Percentiles rank a stretch among this genome's conserved stretches.
phyloP scores from a whole-genome alignment of 768 basidiomycete species.

The Postia placenta region DNA sequence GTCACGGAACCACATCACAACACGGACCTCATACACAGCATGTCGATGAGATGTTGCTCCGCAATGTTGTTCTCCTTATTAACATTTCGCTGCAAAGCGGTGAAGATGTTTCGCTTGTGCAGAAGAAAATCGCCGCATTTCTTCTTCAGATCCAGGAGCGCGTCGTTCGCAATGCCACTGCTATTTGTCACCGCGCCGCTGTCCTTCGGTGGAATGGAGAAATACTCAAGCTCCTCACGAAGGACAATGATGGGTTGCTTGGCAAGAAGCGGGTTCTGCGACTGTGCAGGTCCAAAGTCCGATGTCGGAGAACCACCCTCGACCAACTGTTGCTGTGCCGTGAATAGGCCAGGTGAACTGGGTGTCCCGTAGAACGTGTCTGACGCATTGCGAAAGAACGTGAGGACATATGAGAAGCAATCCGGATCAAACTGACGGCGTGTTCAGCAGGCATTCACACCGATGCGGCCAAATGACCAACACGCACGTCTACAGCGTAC shows the following conservation, averaged over 20 bases:
- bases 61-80: constrained; percentile 99
- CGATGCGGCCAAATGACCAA: constrained; percentile 5
- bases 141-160: constrained; percentile 75
- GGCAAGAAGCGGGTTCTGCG: constrained; percentile 86
- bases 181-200: constrained; percentile 61
- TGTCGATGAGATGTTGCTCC: constrained; percentile 98
- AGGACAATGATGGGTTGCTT: constrained; percentile 99
- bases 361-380: constrained; percentile 89
- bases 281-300: constrained; percentile 54
- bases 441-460: constrained; percentile 7
- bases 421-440: constrained; percentile 85
- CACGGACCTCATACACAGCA: constrained; percentile 96
- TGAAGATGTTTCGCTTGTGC: constrained; percentile 90
- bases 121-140: constrained; percentile 85
- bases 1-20: background rate
- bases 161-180: constrained; percentile 73
- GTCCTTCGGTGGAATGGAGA: constrained; percentile 83
- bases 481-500: constrained; percentile 91
- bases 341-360: constrained; percentile 63
- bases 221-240: constrained; percentile 97
- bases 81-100: constrained; percentile 95
- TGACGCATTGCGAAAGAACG: constrained; percentile 86
- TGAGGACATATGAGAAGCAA: constrained; percentile 90
- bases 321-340: constrained; percentile 73
- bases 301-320: constrained; percentile 57